phyloP scores from a whole-genome alignment of 192 early-diverging fungal species.

The Backusella liffmaniae region DNA sequence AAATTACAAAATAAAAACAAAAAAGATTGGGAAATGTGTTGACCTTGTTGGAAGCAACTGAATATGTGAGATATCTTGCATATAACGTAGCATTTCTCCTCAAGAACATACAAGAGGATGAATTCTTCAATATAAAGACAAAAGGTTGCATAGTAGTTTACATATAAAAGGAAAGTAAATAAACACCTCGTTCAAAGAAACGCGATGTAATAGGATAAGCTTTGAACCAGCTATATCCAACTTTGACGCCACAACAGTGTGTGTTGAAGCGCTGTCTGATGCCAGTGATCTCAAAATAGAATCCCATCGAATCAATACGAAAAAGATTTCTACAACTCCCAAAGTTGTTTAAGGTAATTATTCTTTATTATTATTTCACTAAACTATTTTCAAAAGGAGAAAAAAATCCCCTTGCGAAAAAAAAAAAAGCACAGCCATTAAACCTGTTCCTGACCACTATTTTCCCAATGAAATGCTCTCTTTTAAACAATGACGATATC shows the following conservation, averaged over 20 bases:
- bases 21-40: too few relatives aligned
- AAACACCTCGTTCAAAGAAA: not conserved
- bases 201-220: not conserved
- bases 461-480: not conserved
- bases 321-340: not conserved
- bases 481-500: not conserved
- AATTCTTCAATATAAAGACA: not conserved
- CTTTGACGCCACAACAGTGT: not conserved
- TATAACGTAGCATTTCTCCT: not conserved
- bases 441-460: not conserved
- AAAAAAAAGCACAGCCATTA: not conserved
- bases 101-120: not conserved
- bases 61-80: too few relatives aligned
- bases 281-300: not conserved
- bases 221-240: not conserved
- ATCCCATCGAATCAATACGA: not conserved
- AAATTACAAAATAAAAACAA: too few relatives aligned
- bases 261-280: not conserved
- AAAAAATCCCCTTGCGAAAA: not conserved
- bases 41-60: too few relatives aligned
- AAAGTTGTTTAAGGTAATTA: not conserved
- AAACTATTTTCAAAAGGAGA: not conserved
- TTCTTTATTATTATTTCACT: not conserved
- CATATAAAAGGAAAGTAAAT: not conserved
- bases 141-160: not conserved